Evolutionary conservation across 345 rosid species (phyloP), one percentile per base, ranked within the genome.

Genomic region (Anacardium occidentale): DNA sequence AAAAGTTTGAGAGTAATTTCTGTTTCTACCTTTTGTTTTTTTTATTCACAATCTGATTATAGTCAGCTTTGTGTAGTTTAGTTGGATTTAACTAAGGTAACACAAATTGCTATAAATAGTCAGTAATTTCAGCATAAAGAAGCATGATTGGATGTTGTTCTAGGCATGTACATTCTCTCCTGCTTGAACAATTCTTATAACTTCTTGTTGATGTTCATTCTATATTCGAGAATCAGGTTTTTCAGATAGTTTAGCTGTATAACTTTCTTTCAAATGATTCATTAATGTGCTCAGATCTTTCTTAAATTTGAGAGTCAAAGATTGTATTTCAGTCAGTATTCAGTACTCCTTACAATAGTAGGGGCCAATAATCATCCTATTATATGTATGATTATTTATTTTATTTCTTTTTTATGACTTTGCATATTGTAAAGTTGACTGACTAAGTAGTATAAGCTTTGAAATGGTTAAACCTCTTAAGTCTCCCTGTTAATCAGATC

Each of bases 1-100:
- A 68, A 48, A 76, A 57, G 77, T 53, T 68, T 44, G 83, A 85
- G 77, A 82, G 94, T 91, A 89, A 73, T 69, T 77, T 68, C 69
- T 70, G 5, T 69, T 47, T 74, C 42, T 78, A n/a, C 65, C 60
- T 55, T 29, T 29, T 64, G 47, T 64, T 29, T 64, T 47, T 71
- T 63, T 59, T 65, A 69, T 50, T 67, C 6, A 45, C 7, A n/a
- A 25, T 62, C 48, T 44, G 15, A 44, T 58, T 62, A 50, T 67
- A 21, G 15, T 9, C n/a, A 10, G 59, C 37, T 48, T 22, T 48
- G 60, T 54, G 64, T 62, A 22, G n/a, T 45, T 47, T 13, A 21
- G 55, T 58, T 48, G 50, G 70, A 37, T 58, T 70, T 66, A n/a
- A 21, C 20, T 26, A 60, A 34, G 66, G 52, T 20, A 56, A n/a